Conservation (phyloP, 495 filamentous ascomycete genomes). For the Penicillium canescens region DNA sequence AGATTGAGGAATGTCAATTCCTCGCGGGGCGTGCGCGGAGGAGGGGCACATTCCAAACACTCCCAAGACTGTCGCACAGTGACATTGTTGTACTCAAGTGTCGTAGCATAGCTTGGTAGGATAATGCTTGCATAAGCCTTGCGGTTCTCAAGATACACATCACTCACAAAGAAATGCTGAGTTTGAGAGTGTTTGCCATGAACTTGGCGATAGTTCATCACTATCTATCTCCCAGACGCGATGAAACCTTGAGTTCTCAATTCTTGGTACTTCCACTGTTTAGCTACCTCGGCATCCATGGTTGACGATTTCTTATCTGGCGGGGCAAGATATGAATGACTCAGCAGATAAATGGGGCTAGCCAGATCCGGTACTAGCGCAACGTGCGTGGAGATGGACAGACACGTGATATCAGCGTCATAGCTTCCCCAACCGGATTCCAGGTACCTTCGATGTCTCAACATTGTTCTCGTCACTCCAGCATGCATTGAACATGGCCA, state of each 20-base stretch:
- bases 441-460: background rate
- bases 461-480: constrained; percentile 9
- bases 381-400: background rate
- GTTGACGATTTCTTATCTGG: constrained; percentile 6
- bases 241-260: no score
- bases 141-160: background rate
- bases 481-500: constrained; percentile 40
- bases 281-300: constrained; percentile 1
- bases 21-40: background rate
- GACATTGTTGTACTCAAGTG: constrained; percentile 4
- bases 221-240: no score
- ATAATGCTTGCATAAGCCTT: background rate
- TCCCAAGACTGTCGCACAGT: constrained; percentile 1
- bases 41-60: constrained; percentile 6
- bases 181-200: background rate
- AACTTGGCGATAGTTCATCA: no score
- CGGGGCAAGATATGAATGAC: constrained; percentile 6
- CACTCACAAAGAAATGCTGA: background rate
- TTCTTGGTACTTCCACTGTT: background rate
- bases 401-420: constrained; percentile 30
- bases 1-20: constrained; percentile 5
- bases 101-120: background rate
- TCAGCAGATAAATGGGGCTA: background rate
- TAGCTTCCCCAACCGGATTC: constrained; percentile 23
- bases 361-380: constrained; percentile 2